These are phyloP conservation scores for Microsporum audouinii DNA, from an alignment of 2,329 filamentous ascomycete genomes.

Conservation along the genomic window DNA sequence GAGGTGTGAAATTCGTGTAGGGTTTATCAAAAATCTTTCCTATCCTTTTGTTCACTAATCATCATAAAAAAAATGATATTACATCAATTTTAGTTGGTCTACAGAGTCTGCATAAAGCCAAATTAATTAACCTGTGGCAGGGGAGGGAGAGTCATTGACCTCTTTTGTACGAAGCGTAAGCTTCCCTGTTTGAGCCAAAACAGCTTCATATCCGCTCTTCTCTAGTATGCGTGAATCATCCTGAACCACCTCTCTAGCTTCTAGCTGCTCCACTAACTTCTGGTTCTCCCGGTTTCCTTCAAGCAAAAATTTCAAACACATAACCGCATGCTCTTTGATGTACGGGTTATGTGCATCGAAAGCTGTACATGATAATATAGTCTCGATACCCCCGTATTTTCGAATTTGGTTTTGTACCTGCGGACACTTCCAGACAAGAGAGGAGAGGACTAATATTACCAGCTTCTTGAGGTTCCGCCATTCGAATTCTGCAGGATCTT, in stretches of 20 bases:
- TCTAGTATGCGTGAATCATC: constrained; percentile 29
- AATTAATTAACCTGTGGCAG: neutral
- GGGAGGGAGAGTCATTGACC: neutral
- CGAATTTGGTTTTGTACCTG: constrained; percentile 82
- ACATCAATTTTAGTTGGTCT: neutral
- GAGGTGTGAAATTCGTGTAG: too few relatives aligned
- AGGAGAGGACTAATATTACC: constrained; percentile 79
- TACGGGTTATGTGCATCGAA: constrained; percentile 92
- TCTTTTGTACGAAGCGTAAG: constrained; percentile 31
- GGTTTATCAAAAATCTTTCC: too few relatives aligned
- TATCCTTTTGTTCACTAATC: too few relatives aligned
- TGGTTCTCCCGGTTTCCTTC: constrained; percentile 44
- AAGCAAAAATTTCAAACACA: constrained; percentile 66
- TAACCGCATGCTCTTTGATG: constrained; percentile 79
- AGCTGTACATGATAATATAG: constrained; percentile 75
- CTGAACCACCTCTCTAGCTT: constrained; percentile 34
- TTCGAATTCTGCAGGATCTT: constrained; percentile 55
- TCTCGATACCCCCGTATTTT: constrained; percentile 71
- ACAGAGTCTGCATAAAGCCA: neutral
- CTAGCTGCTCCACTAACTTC: constrained; percentile 40
- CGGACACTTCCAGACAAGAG: constrained; percentile 74
- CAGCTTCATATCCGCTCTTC: constrained; percentile 33
- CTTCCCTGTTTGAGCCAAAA: constrained; percentile 34
- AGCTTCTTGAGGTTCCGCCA: constrained; percentile 84
- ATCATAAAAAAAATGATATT: too few relatives aligned